phyloP scores from a whole-genome alignment of 192 early-diverging fungal species.

The Geranomyces michiganensis region DNA sequence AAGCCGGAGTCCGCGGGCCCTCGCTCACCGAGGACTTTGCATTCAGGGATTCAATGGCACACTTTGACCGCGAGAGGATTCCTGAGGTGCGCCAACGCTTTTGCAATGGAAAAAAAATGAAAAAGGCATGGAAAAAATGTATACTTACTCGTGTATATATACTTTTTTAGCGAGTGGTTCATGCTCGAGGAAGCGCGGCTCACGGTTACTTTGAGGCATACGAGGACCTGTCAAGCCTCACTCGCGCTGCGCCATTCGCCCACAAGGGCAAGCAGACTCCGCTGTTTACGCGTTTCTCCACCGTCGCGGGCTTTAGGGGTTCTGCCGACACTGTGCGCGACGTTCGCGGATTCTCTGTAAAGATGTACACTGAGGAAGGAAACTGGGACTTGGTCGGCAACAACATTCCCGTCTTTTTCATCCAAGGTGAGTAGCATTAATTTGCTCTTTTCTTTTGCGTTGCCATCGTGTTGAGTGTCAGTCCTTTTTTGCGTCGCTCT shows the following conservation, averaged over 20 bases:
- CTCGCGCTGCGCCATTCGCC: constrained; percentile 74
- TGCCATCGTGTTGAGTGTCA: no score
- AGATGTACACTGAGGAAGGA: constrained; percentile 87
- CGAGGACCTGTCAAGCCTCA: constrained; percentile 50
- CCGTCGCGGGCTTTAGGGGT: constrained; percentile 70
- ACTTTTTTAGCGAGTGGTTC: constrained; percentile 83
- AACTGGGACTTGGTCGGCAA: constrained; percentile 83
- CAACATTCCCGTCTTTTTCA: constrained; percentile 85
- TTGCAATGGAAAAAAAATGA: no score
- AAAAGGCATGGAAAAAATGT: no score
- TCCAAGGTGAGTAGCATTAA: constrained; percentile 42
- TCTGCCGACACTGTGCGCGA: constrained; percentile 77
- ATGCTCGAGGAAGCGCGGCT: constrained; percentile 83
- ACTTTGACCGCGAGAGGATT: constrained; percentile 65
- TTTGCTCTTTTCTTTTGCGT: no score
- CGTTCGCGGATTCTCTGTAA: constrained; percentile 79
- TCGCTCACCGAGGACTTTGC: constrained; percentile 71
- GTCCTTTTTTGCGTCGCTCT: no score
- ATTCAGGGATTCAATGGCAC: constrained; percentile 76
- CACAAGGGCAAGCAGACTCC: constrained; percentile 78
- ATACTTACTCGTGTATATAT: no score
- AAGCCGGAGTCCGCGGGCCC: constrained; percentile 29
- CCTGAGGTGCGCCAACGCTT: no score
- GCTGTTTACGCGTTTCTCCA: constrained; percentile 79
- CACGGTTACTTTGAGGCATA: constrained; percentile 80